Base-by-base conservation (phyloP, 2,329 filamentous ascomycete species). In the Fusarium camptoceras region DNA sequence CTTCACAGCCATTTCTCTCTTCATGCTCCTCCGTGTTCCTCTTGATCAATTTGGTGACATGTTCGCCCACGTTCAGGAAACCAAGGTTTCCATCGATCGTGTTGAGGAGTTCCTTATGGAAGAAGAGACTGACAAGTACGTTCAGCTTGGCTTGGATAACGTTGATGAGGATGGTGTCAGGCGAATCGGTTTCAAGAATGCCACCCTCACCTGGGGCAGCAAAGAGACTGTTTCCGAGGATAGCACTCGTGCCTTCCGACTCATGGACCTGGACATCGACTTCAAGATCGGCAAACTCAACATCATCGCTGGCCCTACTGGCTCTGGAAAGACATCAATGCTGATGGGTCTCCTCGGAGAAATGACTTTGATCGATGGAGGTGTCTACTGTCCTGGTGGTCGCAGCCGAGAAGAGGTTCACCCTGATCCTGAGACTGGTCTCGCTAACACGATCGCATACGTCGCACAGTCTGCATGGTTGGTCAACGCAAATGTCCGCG, bases 401-500 rank as follows among this genome's bases (percentile, higher is more conserved):
- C 89, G 88, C 66, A 94, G 93, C 77, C 91, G 96, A 71, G 94
- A 97, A 77, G 94, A 98, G 64, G 87, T 98, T 30, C 91, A 86
- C 16, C 86, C 90, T 9, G 91, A 98, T 77, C 91, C 94, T 4
- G 90, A 92, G 62, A 98, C 95, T 25, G 92, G 92, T 3, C 86
- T 98, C 41, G 94, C 93, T 8, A 94, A 99, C 77, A 97, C 92
- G 64, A 91, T 98, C 64, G 96, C 96, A 18, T 99, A 98, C 78
- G 97, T 97, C 78, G 95, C 96, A 20, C 96, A 99, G 79, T 92
- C 97, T 79, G 94, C 96, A 11, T 99, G 96, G 96, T 86, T 99
- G 31, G 92, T 98, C 62, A 99, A 99, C 75, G 95, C 92, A 46
- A 97, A 92, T 22, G 97, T 99, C 80, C 94, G 93, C 78, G 93